These are phyloP conservation scores for Mimosa pudica DNA, from an alignment of 306 rosid species.

Conservation along the genomic window DNA sequence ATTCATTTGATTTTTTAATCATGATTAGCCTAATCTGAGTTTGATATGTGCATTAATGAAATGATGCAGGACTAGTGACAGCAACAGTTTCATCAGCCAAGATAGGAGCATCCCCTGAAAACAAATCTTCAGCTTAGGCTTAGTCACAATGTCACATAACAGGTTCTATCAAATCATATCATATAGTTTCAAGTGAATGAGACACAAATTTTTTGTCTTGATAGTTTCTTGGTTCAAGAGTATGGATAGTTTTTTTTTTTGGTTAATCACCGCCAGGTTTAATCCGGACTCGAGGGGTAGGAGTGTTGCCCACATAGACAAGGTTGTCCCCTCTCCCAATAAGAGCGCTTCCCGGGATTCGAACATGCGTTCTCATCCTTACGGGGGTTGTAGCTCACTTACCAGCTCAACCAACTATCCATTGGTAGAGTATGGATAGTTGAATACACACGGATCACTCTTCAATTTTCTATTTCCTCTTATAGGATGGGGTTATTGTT, in stretches of 20 bases:
- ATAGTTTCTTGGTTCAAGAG: constrained; percentile 25
- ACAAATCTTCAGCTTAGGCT: constrained; percentile 46
- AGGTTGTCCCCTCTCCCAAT: no score
- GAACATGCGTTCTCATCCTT: no score
- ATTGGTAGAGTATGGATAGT: constrained; percentile 18
- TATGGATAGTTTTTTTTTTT: constrained; percentile 11
- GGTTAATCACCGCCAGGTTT: no score
- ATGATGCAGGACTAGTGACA: constrained; percentile 37
- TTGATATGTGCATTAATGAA: constrained; percentile 12
- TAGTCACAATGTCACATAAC: constrained; percentile 23
- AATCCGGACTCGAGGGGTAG: no score
- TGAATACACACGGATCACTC: constrained; percentile 7
- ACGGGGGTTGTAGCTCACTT: no score
- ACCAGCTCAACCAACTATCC: no score
- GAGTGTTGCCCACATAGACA: no score
- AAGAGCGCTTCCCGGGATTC: no score
- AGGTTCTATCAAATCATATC: constrained; percentile 8
- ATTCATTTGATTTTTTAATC: constrained; percentile 15
- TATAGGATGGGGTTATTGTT: constrained; percentile 19
- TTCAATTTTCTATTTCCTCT: constrained; percentile 9
- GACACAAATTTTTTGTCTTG: constrained; percentile 32
- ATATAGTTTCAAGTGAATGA: constrained; percentile 12
- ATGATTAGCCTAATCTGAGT: background rate
- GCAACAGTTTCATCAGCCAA: constrained; percentile 35
- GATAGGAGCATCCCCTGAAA: constrained; percentile 42